Evolutionary conservation across 2,329 filamentous ascomycete genomes (phyloP).

Genomic region (Plectosphaerella cucumerina): DNA sequence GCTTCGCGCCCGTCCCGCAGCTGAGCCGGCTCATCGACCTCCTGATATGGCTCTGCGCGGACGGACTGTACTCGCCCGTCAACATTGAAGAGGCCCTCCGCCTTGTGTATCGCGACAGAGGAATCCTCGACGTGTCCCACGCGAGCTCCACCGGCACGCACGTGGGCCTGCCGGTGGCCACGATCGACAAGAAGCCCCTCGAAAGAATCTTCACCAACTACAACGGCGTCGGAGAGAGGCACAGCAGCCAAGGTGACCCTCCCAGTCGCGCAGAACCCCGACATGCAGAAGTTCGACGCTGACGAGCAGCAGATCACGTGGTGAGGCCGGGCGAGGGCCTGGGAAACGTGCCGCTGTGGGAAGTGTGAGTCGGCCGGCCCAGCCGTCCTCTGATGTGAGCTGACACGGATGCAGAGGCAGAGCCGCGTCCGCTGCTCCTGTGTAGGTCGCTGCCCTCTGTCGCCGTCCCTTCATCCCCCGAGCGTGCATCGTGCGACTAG

Average conservation of each 20-base stretch:
- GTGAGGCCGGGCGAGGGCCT: background rate
- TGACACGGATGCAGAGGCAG: background rate
- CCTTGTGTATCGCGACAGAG: background rate
- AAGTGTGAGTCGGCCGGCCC: background rate
- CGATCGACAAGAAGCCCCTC: too few relatives aligned
- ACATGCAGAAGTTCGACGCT: too few relatives aligned
- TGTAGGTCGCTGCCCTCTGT: background rate
- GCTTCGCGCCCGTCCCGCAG: background rate
- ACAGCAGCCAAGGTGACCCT: background rate
- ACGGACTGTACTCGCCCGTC: background rate
- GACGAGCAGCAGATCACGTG: background rate
- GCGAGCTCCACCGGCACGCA: background rate
- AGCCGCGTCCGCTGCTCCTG: background rate
- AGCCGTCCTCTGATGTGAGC: background rate
- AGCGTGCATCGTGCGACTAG: background rate
- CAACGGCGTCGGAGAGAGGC: background rate
- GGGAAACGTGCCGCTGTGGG: background rate
- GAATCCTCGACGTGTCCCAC: background rate
- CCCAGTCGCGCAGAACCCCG: background rate
- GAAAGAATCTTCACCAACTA: conserved; percentile 7
- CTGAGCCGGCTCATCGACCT: background rate
- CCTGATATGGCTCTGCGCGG: background rate
- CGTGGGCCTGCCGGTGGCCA: conserved; percentile 2
- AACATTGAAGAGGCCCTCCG: conserved; percentile 4
- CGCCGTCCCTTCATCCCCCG: background rate